Evolutionary conservation across 1,284 basidiomycete species (phyloP), one percentile per base, ranked within the genome.

Genomic region (Heterobasidion parviporum): DNA sequence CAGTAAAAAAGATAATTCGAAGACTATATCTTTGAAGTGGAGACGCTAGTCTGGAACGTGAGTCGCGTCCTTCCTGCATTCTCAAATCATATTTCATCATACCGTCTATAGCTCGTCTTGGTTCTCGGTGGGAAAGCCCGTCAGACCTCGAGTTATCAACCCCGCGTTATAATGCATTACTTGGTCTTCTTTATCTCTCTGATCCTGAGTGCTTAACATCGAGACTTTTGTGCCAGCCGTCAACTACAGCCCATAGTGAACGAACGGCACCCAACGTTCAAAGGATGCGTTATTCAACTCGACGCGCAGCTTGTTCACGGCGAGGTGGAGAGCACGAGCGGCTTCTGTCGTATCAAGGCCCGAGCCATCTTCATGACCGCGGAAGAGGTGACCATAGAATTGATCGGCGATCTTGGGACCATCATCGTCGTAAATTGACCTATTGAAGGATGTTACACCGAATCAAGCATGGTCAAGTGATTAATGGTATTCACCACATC

Each of bases 401-500:
- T 50, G 41, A 16, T 32, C 16, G 18, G 53, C 53, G n/a, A 57
- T 10, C 8, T 18, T 34, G 7, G 56, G 64, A 4, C 61, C 68
- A 53, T 64, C 61, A 4, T 20, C 15, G 47, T 70, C 65, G 1
- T 41, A 41, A 41, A 41, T 41, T 10, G 10, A 12, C 38, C 38
- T 41, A n/a, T 52, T 49, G 41, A 38, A 26, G 26, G 2, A 26
- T 26, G 26, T 26, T 26, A 26, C 26, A 26, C 26, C 26, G 26
- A 26, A 26, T 26, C 26, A 26, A 26, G 26, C 26, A 26, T 26
- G 26, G 20, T 35, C 65, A 63, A 2, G 53, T 49, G 32, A 65
- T 26, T 26, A 3, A 26, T 26, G 26, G 26, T 26, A 26, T 64
- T 14, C 58, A 59, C 65, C 65, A 67, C 60, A 65, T 61, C 32